Conservation (phyloP, 2,329 filamentous ascomycete genomes). For the Emergomyces africanus region DNA sequence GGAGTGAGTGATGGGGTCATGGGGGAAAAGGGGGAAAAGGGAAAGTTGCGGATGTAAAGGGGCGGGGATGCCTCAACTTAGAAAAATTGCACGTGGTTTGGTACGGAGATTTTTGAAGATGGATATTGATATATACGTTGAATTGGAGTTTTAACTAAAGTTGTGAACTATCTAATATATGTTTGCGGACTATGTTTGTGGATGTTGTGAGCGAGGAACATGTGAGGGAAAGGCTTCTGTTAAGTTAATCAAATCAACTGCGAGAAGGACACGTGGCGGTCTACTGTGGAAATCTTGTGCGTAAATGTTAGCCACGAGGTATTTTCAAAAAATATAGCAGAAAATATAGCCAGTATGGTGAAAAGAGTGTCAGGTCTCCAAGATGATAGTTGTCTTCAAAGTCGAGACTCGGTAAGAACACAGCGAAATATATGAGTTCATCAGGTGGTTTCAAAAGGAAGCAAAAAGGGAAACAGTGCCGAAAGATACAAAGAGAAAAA, state of each 20-base stretch:
- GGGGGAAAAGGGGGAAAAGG: too few relatives aligned
- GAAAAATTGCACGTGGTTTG: too few relatives aligned
- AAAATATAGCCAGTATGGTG: not conserved
- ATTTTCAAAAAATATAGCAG: not conserved
- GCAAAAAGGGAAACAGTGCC: not conserved
- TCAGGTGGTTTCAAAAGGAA: constrained; percentile 29
- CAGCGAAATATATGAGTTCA: constrained; percentile 50
- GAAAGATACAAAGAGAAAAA: constrained; percentile 1
- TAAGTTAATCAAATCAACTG: not conserved
- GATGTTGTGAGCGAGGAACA: not conserved
- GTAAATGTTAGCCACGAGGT: not conserved
- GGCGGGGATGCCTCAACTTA: too few relatives aligned
- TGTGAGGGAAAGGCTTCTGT: not conserved
- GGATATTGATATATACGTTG: not conserved
- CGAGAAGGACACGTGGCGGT: not conserved
- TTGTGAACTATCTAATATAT: not conserved
- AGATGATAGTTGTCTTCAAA: constrained; percentile 52
- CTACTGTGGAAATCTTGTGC: not conserved
- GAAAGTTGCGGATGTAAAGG: not conserved
- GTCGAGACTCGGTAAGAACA: constrained; percentile 49
- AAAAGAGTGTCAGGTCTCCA: constrained; percentile 47
- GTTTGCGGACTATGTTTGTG: too few relatives aligned
- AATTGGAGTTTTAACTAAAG: not conserved
- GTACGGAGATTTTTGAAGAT: not conserved
- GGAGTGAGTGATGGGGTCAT: too few relatives aligned